Conservation (phyloP, 208 protist species). For the Borovskyia barvae region DNA sequence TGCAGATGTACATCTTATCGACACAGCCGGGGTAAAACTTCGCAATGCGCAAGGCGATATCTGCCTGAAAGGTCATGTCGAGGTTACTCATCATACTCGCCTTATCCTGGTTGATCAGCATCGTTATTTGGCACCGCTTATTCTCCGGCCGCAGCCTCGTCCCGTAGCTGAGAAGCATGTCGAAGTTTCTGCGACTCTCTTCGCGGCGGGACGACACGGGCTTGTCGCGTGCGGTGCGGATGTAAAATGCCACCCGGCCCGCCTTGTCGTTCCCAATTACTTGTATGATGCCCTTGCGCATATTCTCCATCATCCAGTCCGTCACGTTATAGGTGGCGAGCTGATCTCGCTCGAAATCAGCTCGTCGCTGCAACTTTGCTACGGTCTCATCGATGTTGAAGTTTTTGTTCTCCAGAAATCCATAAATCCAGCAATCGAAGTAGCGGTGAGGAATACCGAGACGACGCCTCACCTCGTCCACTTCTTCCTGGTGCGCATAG, state of each 20-base stretch:
- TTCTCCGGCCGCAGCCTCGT: conserved; percentile 56
- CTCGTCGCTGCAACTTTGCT: conserved; percentile 62
- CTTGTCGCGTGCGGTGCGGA: conserved; percentile 51
- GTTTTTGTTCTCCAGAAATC: conserved; percentile 86
- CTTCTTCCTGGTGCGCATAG: conserved; percentile 51
- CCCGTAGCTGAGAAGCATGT: conserved; percentile 77
- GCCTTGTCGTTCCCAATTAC: conserved; percentile 69
- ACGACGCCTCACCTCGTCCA: conserved; percentile 64
- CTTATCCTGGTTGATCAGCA: conserved; percentile 79
- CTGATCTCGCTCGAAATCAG: conserved; percentile 62
- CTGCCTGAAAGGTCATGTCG: conserved; percentile 74
- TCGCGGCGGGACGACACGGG: conserved; percentile 34
- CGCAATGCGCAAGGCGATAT: conserved; percentile 68
- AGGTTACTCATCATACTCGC: conserved; percentile 70
- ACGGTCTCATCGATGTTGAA: conserved; percentile 73
- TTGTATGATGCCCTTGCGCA: conserved; percentile 75
- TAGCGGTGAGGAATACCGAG: conserved; percentile 64
- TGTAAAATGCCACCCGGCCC: conserved; percentile 61
- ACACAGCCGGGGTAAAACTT: conserved; percentile 77
- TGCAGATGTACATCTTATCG: conserved; percentile 81
- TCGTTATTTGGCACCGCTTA: conserved; percentile 60
- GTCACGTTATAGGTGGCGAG: conserved; percentile 59
- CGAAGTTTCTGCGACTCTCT: conserved; percentile 56
- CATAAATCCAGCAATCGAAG: conserved; percentile 84
- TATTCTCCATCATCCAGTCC: conserved; percentile 63